Evolutionary conservation across 2,329 filamentous ascomycete genomes (phyloP).

Genomic region (Apiospora aurea): DNA sequence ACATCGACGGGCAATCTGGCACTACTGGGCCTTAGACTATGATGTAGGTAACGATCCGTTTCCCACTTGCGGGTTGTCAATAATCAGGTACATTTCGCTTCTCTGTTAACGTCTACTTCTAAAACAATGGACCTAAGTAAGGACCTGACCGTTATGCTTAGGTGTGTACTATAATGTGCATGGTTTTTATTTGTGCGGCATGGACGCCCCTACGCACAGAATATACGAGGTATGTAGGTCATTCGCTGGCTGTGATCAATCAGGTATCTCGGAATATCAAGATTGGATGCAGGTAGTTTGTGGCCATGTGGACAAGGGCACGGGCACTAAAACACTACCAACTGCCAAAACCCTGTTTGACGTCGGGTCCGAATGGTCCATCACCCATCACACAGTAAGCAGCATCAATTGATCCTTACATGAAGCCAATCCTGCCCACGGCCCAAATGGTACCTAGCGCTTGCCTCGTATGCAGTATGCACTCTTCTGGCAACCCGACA

Average conservation of each 20-base stretch:
- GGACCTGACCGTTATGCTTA: not conserved
- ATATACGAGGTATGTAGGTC: no score
- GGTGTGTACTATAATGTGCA: no score
- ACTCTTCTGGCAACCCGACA: not conserved
- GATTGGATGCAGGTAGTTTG: no score
- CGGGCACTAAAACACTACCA: not conserved
- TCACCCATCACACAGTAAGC: not conserved
- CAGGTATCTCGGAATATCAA: no score
- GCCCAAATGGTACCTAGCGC: not conserved
- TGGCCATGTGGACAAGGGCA: no score
- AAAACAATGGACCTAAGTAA: not conserved
- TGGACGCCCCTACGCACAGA: no score
- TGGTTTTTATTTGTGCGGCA: no score
- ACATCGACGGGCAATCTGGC: not conserved
- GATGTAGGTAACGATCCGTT: not conserved
- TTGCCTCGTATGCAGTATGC: not conserved
- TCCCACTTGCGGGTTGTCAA: not conserved
- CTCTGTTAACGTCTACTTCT: not conserved
- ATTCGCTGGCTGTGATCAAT: no score
- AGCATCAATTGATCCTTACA: not conserved
- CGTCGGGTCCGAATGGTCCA: not conserved
- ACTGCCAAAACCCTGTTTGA: not conserved
- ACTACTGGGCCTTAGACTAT: not conserved
- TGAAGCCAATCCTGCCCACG: not conserved
- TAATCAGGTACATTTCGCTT: not conserved